Base-by-base conservation (phyloP, 768 basidiomycete genomes). In the Lactarius akahatsu region DNA sequence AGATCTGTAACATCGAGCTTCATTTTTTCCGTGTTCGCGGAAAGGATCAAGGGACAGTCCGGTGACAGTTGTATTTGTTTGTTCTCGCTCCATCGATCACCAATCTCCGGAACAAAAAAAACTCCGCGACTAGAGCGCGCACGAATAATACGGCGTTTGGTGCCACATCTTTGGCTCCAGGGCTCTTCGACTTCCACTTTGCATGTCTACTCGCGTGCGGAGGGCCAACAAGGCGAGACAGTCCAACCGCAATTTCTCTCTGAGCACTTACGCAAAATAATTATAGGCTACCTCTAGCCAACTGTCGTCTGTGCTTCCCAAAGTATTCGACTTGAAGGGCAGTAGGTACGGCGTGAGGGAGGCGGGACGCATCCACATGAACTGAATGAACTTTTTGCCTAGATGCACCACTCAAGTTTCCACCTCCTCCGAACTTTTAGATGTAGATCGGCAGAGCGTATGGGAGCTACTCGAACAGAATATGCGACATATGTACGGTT, bases 1-100 rank as follows among this genome's bases (percentile, higher is more conserved):
- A 99, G 82, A 80, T 98, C 97, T 23, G 92, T 94, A 26, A 91
- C 93, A 76, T 97, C 94, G 60, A 98, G 83, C 80, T 92, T 96
- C 95, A 97, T 97, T 79, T 57, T 38, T 38, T 11, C 11, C 36
- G 11, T 11, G 36, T 38, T 32, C 23, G 40, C 38, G 38, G 20
- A 28, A 59, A 41, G 15, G 41, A 26, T 68, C 59, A 62, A 61
- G 30, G 28, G 36, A 28, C 13, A 45, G 41, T 36, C 30, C 18
- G 56, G 41, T 45, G 43, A n/a, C 43, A 34, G 30, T 45, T 59
- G 47, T 26, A 50, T 50, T 50, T 52, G 50, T 50, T 50, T 50
- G 50, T 28, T 28, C 23, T 13, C 3, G 5, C 26, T 6, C 6
- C 26, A 6, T 26, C 9, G 23, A 52, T 52, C n/a, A 26, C 23